Percentiles rank a stretch among this genome's conserved stretches.
Evolutionary conservation across 2,329 filamentous ascomycete genomes (phyloP).

Genomic region (Penicillium palitans): DNA sequence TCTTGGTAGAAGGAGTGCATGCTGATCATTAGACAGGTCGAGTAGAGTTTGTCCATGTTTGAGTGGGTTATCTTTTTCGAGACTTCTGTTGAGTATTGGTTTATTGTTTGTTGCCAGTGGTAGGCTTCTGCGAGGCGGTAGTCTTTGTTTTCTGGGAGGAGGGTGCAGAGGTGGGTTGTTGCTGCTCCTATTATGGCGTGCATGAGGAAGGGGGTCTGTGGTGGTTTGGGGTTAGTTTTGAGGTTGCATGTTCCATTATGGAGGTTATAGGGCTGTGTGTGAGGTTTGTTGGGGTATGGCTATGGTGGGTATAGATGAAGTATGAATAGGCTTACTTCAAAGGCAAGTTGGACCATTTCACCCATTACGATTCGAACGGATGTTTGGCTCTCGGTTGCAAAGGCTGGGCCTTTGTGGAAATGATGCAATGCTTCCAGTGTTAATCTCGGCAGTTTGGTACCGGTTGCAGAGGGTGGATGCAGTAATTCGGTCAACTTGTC

Average conservation of each 20-base stretch:
- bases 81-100: conserved; percentile 38
- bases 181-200: conserved; percentile 38
- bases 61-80: conserved; percentile 23
- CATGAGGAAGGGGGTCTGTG: conserved; percentile 40
- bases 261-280: neutral
- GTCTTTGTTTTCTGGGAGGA: conserved; percentile 26
- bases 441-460: neutral
- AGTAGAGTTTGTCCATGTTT: conserved; percentile 43
- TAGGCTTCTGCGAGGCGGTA: conserved; percentile 35
- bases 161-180: conserved; percentile 33
- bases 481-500: conserved; percentile 30
- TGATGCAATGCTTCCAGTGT: conserved; percentile 31
- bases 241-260: neutral
- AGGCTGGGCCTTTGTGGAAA: conserved; percentile 26
- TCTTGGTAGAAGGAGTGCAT: conserved; percentile 37
- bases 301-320: neutral
- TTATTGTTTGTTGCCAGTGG: conserved; percentile 42
- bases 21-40: conserved; percentile 40
- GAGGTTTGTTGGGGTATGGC: neutral
- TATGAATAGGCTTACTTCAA: conserved; percentile 26
- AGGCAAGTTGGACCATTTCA: conserved; percentile 33
- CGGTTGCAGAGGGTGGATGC: neutral
- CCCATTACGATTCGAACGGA: conserved; percentile 22
- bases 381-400: conserved; percentile 17
- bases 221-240: neutral